Percentiles rank a stretch among this genome's conserved stretches.
phyloP scores from a whole-genome alignment of 257 asterid species.

The Paulownia fortunei region DNA sequence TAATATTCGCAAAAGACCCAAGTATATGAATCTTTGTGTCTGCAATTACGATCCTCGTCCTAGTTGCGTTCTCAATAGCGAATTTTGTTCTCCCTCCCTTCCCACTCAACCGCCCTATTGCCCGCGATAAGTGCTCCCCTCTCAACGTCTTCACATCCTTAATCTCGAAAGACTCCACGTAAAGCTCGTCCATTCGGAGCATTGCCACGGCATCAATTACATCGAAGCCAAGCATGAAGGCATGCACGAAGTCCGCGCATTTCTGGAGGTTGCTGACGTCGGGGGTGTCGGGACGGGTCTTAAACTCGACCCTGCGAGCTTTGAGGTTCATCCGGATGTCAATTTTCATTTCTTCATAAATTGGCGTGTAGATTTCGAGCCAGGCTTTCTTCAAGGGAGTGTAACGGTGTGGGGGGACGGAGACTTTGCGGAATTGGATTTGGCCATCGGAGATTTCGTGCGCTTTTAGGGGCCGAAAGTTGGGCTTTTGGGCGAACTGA shows the following conservation, averaged over 20 bases:
- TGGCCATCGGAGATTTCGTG: slow-evolving; percentile 78
- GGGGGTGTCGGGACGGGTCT: slow-evolving; percentile 80
- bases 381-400: slow-evolving; percentile 79
- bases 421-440: slow-evolving; percentile 75
- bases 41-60: slow-evolving; percentile 83
- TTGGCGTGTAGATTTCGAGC: slow-evolving; percentile 79
- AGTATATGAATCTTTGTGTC: slow-evolving; percentile 82
- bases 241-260: slow-evolving; percentile 90
- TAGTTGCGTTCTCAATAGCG: slow-evolving; percentile 84
- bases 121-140: slow-evolving; percentile 89
- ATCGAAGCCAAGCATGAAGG: slow-evolving; percentile 86
- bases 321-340: slow-evolving; percentile 88
- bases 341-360: slow-evolving; percentile 73
- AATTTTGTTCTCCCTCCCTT: slow-evolving; percentile 90
- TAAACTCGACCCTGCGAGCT: slow-evolving; percentile 78
- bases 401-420: slow-evolving; percentile 76
- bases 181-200: slow-evolving; percentile 84
- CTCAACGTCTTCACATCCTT: slow-evolving; percentile 86
- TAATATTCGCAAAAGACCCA: slow-evolving; percentile 81
- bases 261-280: slow-evolving; percentile 83
- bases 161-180: slow-evolving; percentile 82
- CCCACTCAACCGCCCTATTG: slow-evolving; percentile 89
- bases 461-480: slow-evolving; percentile 72
- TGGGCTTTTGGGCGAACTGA: slow-evolving; percentile 60
- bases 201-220: slow-evolving; percentile 67